Evolutionary conservation across 2,329 filamentous ascomycete genomes (phyloP).

Genomic region (Epichloe gansuensis): DNA sequence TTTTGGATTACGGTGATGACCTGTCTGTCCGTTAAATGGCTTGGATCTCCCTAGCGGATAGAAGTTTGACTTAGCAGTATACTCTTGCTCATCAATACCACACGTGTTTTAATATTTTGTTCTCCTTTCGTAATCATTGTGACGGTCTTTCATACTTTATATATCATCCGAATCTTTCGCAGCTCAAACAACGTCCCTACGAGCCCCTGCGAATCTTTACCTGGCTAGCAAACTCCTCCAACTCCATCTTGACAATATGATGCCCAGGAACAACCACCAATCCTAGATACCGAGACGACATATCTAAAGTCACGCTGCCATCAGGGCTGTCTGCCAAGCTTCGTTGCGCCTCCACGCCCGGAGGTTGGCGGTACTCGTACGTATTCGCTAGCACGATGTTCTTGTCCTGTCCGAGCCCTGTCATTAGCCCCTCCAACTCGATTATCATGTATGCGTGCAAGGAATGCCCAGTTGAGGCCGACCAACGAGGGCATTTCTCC

Average conservation of each 20-base stretch:
- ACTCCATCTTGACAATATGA: constrained; percentile 77
- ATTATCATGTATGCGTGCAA: not conserved
- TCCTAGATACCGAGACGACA: constrained; percentile 79
- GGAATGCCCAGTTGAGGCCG: no score
- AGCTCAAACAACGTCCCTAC: not conserved
- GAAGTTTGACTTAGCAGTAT: constrained; percentile 13
- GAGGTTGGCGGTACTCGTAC: constrained; percentile 78
- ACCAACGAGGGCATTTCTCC: not conserved
- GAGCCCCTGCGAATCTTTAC: constrained; percentile 15
- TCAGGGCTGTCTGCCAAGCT: constrained; percentile 21
- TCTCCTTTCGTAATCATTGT: no score
- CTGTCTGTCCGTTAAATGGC: constrained; percentile 7
- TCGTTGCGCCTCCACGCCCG: constrained; percentile 32
- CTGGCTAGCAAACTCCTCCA: constrained; percentile 62
- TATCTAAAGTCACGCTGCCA: constrained; percentile 47
- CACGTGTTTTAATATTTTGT: constrained; percentile 3
- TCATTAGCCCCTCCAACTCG: no score
- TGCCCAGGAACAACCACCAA: constrained; percentile 80
- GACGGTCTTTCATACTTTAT: no score
- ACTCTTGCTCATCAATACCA: constrained; percentile 19
- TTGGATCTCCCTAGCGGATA: constrained; percentile 13
- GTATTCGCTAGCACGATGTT: constrained; percentile 81
- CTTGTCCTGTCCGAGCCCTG: constrained; percentile 49
- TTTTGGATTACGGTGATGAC: constrained; percentile 2
- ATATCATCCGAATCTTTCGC: not conserved